These are phyloP conservation scores for Pterula multifida DNA, from an alignment of 1,284 basidiomycete species.

Conservation along the genomic window DNA sequence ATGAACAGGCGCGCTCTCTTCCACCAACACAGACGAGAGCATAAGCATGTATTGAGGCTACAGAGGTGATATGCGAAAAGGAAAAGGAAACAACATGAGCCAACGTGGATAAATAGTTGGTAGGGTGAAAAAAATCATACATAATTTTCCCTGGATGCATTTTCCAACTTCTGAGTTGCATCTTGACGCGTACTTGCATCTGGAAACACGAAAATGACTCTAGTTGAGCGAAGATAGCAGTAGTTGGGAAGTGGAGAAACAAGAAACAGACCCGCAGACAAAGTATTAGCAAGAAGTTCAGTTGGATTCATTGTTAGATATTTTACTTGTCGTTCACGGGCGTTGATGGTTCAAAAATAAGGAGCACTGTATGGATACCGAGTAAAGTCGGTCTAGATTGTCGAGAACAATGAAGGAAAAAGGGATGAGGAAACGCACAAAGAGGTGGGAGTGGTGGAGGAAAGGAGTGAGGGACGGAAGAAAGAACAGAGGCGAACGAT, in stretches of 20 bases:
- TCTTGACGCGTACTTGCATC: slow-evolving; percentile 79
- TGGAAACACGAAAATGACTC: slow-evolving; percentile 20
- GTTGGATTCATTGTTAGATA: slow-evolving; percentile 67
- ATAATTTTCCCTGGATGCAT: slow-evolving; percentile 76
- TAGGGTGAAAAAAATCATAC: slow-evolving; percentile 31
- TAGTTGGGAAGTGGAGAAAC: slow-evolving; percentile 18
- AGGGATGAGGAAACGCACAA: background rate
- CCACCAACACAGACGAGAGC: slow-evolving; percentile 72
- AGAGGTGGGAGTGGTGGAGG: background rate
- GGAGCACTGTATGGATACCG: too few species aligned
- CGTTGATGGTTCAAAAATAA: background rate
- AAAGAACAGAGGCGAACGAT: background rate
- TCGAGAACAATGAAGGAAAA: too few species aligned
- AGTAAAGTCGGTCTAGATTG: too few species aligned
- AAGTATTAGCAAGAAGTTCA: slow-evolving; percentile 80
- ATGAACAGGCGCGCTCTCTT: slow-evolving; percentile 61
- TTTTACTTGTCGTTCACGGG: background rate
- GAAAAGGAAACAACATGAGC: slow-evolving; percentile 10
- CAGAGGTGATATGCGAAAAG: slow-evolving; percentile 13
- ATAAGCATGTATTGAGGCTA: slow-evolving; percentile 86
- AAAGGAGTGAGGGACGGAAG: background rate
- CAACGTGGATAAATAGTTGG: slow-evolving; percentile 8
- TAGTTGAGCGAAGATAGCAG: slow-evolving; percentile 13
- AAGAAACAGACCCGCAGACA: slow-evolving; percentile 67
- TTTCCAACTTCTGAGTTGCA: slow-evolving; percentile 82